These are phyloP conservation scores for Acacia confusa DNA, from an alignment of 306 rosid species.

Conservation along the genomic window DNA sequence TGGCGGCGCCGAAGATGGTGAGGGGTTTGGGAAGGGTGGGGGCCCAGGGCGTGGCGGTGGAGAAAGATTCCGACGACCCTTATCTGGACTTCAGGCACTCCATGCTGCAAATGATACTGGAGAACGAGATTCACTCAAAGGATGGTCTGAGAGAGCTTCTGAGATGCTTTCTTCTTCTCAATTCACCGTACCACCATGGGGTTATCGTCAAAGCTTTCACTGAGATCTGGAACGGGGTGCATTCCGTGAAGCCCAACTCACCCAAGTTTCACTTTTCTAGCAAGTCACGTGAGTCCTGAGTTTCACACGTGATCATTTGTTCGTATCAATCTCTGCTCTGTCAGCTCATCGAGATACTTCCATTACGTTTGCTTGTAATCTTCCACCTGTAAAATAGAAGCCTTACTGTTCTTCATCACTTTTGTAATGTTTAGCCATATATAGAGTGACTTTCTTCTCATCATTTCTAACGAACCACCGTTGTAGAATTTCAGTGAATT, in stretches of 20 bases:
- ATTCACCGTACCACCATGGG: conserved; percentile 77
- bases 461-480: not conserved
- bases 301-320: conserved; percentile 16
- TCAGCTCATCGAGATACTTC: not conserved
- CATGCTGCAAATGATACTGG: conserved; percentile 92
- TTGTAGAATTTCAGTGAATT: not conserved
- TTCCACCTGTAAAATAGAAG: conserved; percentile 20
- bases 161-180: conserved; percentile 79
- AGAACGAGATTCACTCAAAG: conserved; percentile 86
- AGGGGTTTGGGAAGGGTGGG: conserved; percentile 70
- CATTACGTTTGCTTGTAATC: conserved; percentile 17
- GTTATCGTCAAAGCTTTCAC: conserved; percentile 82
- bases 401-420: not conserved
- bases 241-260: conserved; percentile 44
- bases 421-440: not conserved
- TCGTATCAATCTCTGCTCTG: not conserved
- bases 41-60: conserved; percentile 77
- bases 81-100: conserved; percentile 84
- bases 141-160: conserved; percentile 78
- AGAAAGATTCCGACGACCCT: conserved; percentile 94
- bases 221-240: conserved; percentile 91
- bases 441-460: not conserved
- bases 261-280: conserved; percentile 31
- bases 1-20: conserved; percentile 28
- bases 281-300: conserved; percentile 51